Conservation (phyloP, 441 rosid genomes). For the Eutrema salsugineum region DNA sequence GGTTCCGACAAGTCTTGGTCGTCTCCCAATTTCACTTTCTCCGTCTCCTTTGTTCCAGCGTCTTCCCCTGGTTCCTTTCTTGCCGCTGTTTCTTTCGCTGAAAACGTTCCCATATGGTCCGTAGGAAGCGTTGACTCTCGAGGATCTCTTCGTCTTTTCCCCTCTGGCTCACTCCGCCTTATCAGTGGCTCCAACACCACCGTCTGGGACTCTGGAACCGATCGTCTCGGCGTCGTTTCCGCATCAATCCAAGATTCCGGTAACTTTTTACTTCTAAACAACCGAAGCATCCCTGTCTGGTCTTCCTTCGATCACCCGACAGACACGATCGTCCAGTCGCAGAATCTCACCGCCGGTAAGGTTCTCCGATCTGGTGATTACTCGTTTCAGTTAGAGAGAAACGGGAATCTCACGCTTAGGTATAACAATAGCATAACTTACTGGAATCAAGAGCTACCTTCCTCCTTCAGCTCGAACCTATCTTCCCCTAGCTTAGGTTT, state of each 20-base stretch:
- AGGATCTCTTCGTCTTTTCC: slow-evolving; percentile 45
- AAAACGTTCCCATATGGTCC: slow-evolving; percentile 47
- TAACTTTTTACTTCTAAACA: slow-evolving; percentile 39
- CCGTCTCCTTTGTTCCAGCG: slow-evolving; percentile 37
- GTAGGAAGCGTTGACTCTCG: slow-evolving; percentile 52
- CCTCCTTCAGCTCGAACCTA: slow-evolving; percentile 42
- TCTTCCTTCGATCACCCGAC: slow-evolving; percentile 65
- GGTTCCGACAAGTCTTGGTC: slow-evolving; percentile 34
- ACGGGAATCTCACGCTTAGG: slow-evolving; percentile 51
- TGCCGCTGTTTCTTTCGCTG: slow-evolving; percentile 42
- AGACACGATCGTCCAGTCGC: slow-evolving; percentile 60
- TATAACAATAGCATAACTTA: slow-evolving; percentile 50
- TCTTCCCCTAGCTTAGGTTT: slow-evolving; percentile 46
- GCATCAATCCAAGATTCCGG: slow-evolving; percentile 61
- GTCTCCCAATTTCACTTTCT: slow-evolving; percentile 45
- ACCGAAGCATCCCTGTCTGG: slow-evolving; percentile 46
- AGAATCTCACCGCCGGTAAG: slow-evolving; percentile 47
- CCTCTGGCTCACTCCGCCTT: slow-evolving; percentile 54
- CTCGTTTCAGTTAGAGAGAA: slow-evolving; percentile 42
- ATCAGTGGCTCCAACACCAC: slow-evolving; percentile 49
- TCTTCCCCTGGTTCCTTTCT: slow-evolving; percentile 26
- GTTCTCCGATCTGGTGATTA: slow-evolving; percentile 49
- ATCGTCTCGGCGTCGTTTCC: slow-evolving; percentile 40
- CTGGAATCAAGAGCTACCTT: slow-evolving; percentile 56
- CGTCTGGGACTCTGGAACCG: slow-evolving; percentile 55